phyloP scores from a whole-genome alignment of 1,284 basidiomycete species.

The Melanopsichium pennsylvanicum region DNA sequence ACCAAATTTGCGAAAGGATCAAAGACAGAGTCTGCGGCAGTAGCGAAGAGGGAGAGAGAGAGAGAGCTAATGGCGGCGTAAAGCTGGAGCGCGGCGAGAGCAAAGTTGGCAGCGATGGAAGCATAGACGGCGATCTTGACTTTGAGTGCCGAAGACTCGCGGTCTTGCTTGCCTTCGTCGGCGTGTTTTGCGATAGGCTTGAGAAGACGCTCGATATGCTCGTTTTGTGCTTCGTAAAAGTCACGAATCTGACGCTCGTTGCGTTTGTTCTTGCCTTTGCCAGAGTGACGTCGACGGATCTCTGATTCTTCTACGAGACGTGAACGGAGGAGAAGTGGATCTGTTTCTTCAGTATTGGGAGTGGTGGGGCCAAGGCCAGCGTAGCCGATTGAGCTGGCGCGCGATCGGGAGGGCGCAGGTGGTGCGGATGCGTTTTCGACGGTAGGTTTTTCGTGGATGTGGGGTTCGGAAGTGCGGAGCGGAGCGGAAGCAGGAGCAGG shows the following conservation, averaged over 20 bases:
- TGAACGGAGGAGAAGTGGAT: constrained; percentile 67
- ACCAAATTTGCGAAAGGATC: constrained; percentile 88
- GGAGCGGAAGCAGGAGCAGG: constrained; percentile 11
- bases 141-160: constrained; percentile 71
- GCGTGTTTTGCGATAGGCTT: constrained; percentile 89
- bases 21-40: constrained; percentile 86
- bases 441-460: too few species aligned
- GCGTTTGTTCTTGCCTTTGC: constrained; percentile 62
- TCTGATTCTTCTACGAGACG: constrained; percentile 66
- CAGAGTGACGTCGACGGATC: constrained; percentile 63
- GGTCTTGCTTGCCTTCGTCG: constrained; percentile 74
- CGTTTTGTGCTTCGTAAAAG: constrained; percentile 85
- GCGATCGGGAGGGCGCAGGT: constrained; percentile 20
- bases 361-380: constrained; percentile 18
- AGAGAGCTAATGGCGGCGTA: constrained; percentile 83
- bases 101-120: constrained; percentile 78
- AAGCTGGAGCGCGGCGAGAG: constrained; percentile 68
- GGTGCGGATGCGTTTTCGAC: neutral
- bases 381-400: constrained; percentile 34
- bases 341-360: constrained; percentile 53
- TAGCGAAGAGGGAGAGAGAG: constrained; percentile 87
- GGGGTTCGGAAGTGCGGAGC: too few species aligned
- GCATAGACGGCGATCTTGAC: constrained; percentile 83
- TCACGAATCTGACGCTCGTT: constrained; percentile 70
- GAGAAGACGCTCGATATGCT: constrained; percentile 81